Percentiles rank a stretch among this genome's conserved stretches.
phyloP scores from a whole-genome alignment of 345 rosid species.

The Crucihimalaya himalaica region DNA sequence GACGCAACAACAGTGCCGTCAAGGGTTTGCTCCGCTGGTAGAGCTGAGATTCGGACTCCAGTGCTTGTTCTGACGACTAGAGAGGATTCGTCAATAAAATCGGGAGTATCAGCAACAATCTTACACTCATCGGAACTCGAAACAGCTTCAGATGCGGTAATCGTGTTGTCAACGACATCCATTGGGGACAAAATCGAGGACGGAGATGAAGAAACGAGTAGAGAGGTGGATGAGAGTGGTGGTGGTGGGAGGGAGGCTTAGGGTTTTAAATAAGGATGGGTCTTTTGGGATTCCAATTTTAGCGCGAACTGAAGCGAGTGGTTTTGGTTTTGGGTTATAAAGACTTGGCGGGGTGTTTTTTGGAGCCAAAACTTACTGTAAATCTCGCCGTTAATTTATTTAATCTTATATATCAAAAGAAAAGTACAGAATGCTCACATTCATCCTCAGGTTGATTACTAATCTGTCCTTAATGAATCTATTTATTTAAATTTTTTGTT shows the following conservation, averaged over 20 bases:
- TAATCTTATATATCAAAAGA: too few relatives aligned
- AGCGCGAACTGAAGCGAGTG: slow-evolving; percentile 13
- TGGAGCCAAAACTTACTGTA: slow-evolving; percentile 29
- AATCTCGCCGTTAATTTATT: slow-evolving; percentile 19
- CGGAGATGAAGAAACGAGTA: not conserved
- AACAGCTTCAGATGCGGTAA: not conserved
- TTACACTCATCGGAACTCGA: slow-evolving; percentile 15
- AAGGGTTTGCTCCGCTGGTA: not conserved
- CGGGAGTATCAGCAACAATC: slow-evolving; percentile 17
- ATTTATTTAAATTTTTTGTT: too few relatives aligned
- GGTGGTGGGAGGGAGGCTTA: not conserved
- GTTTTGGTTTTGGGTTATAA: slow-evolving; percentile 5
- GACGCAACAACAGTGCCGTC: not conserved
- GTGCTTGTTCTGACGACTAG: slow-evolving; percentile 38
- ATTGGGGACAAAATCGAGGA: not conserved
- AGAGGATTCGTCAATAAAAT: not conserved
- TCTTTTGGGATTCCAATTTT: slow-evolving; percentile 8
- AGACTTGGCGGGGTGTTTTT: slow-evolving; percentile 21
- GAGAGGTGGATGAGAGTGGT: not conserved
- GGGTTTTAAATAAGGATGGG: slow-evolving; percentile 11
- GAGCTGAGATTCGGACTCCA: slow-evolving; percentile 48
- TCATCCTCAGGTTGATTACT: too few relatives aligned
- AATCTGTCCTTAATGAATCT: too few relatives aligned
- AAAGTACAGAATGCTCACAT: too few relatives aligned
- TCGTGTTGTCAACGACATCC: not conserved